Evolutionary conservation across 2,329 filamentous ascomycete genomes (phyloP).

Genomic region (Sporothrix sp.): DNA sequence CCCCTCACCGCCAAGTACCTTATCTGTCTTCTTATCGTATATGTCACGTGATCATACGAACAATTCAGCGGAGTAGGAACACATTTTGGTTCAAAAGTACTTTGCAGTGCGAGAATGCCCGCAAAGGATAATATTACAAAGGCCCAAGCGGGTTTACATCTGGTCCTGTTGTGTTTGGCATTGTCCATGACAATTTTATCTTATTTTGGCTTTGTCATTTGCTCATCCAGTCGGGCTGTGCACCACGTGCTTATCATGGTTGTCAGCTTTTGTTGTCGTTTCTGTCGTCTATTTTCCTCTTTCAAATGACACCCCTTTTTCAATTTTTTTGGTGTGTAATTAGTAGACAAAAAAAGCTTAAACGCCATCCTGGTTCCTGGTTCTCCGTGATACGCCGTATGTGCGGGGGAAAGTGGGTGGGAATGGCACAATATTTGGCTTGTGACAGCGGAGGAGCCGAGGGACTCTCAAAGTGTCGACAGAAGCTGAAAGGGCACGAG

Average conservation of each 20-base stretch:
- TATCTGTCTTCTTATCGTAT: not conserved
- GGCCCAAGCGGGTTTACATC: too few relatives aligned
- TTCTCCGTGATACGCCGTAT: not conserved
- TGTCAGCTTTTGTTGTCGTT: not conserved
- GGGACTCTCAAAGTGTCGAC: not conserved
- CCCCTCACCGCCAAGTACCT: constrained; percentile 10
- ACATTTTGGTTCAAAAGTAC: too few relatives aligned
- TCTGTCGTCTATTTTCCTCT: not conserved
- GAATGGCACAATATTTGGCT: not conserved
- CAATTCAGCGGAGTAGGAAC: too few relatives aligned
- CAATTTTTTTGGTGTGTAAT: not conserved
- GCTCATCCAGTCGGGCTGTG: too few relatives aligned
- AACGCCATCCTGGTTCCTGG: too few relatives aligned
- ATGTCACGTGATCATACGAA: not conserved
- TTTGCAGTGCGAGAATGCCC: too few relatives aligned
- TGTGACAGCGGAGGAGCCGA: constrained; percentile 5
- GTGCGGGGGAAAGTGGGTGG: not conserved
- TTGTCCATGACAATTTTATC: too few relatives aligned
- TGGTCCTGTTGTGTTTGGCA: too few relatives aligned
- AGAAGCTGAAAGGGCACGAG: too few relatives aligned
- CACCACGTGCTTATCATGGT: not conserved
- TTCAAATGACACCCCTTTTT: too few relatives aligned
- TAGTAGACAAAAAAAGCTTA: not conserved
- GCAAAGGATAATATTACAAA: too few relatives aligned
- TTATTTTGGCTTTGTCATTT: too few relatives aligned